Percentiles rank a stretch among this genome's conserved stretches.
These are phyloP conservation scores for Arthonia radiata DNA, from an alignment of 495 filamentous ascomycete genomes.

Conservation along the genomic window DNA sequence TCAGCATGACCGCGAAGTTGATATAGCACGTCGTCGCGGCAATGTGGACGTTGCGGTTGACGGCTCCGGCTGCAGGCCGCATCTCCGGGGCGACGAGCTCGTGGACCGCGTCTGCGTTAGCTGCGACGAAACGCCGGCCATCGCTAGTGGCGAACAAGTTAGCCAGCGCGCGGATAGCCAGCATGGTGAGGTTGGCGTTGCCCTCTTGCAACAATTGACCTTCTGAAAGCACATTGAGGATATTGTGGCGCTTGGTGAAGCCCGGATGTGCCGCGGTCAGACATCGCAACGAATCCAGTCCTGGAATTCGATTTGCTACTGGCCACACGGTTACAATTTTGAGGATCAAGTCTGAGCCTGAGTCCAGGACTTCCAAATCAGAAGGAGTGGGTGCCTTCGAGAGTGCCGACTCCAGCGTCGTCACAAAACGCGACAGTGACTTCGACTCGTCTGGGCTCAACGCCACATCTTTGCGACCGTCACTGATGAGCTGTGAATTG, in stretches of 20 bases:
- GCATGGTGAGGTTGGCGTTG: constrained; percentile 54
- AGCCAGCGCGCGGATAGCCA: constrained; percentile 54
- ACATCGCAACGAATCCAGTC: constrained; percentile 62
- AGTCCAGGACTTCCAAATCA: too few relatives aligned
- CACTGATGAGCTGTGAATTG: constrained; percentile 37
- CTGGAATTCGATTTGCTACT: constrained; percentile 49
- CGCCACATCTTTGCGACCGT: constrained; percentile 46
- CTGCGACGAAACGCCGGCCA: constrained; percentile 36
- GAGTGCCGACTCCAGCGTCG: too few relatives aligned
- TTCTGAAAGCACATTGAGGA: not conserved
- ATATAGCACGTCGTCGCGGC: constrained; percentile 64
- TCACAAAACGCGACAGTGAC: too few relatives aligned
- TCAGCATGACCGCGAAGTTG: constrained; percentile 49
- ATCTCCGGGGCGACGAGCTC: constrained; percentile 19
- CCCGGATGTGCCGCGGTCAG: constrained; percentile 38
- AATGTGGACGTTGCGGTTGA: constrained; percentile 60
- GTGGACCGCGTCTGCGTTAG: constrained; percentile 31
- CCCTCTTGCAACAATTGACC: not conserved
- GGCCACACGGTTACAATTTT: constrained; percentile 56
- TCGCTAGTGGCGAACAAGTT: constrained; percentile 62
- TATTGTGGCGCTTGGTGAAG: constrained; percentile 13
- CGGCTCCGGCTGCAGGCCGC: constrained; percentile 17
- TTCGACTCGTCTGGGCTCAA: constrained; percentile 38
- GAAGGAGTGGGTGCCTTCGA: too few relatives aligned
- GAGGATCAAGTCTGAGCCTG: constrained; percentile 31